Percentiles rank a stretch among this genome's conserved stretches.
These are phyloP conservation scores for Podaxis sp. DNA, from an alignment of 768 basidiomycete genomes.

Conservation along the genomic window DNA sequence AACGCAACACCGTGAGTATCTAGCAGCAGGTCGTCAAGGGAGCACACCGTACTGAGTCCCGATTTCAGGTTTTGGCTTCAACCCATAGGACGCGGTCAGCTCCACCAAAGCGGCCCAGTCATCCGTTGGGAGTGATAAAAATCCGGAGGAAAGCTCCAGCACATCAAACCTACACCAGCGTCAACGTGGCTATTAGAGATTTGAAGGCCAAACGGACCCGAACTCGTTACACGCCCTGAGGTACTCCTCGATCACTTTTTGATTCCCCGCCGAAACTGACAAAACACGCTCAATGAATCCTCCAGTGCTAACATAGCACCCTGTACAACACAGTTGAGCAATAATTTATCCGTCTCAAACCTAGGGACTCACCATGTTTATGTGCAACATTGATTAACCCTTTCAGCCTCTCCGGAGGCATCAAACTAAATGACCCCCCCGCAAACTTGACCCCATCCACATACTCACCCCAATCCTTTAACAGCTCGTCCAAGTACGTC, in stretches of 20 bases:
- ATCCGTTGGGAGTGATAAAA: conserved; percentile 44
- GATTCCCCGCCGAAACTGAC: conserved; percentile 32
- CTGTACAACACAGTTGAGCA: not conserved
- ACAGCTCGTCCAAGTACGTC: conserved; percentile 40
- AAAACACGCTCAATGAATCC: conserved; percentile 40
- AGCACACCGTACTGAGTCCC: conserved; percentile 34
- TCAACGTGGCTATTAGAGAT: not conserved
- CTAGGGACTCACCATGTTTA: conserved; percentile 28
- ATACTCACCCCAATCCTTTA: conserved; percentile 40
- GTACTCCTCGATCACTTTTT: conserved; percentile 33
- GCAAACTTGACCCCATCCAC: conserved; percentile 48
- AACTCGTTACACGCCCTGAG: conserved; percentile 35
- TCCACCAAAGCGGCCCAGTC: conserved; percentile 43
- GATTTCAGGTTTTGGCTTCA: conserved; percentile 46
- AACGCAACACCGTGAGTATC: not conserved
- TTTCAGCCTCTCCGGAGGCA: conserved; percentile 38
- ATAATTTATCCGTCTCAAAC: not conserved
- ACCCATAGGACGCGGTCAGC: conserved; percentile 34
- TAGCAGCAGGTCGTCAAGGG: not conserved
- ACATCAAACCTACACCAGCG: conserved; percentile 37
- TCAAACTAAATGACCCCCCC: conserved; percentile 41
- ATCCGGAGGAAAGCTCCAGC: conserved; percentile 43
- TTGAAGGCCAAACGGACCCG: conserved; percentile 23
- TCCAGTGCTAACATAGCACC: conserved; percentile 41
- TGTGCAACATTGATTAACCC: conserved; percentile 41